Evolutionary conservation across 208 protist genomes (phyloP), one percentile per base, ranked within the genome.

Genomic region (Naegleria gruberi): DNA sequence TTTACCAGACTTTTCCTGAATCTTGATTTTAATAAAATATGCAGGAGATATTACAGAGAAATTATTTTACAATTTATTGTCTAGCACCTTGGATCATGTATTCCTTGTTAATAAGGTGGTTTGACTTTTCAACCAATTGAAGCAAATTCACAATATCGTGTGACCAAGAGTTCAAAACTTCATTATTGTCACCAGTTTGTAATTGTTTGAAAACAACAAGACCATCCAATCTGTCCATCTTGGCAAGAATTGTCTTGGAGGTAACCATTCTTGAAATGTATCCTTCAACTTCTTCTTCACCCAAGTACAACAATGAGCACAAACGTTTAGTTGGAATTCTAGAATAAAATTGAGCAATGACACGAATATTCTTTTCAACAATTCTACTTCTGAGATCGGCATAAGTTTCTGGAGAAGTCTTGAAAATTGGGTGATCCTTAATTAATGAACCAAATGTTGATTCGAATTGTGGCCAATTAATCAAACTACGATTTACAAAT

Each of bases 311-410:
- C 6, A 99, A 93, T 92, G 96, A 90, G 8, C 95, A 93, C 19
- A 99, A 94, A 87, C 97, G 96, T 44, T 90, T 89, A 0, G 97
- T 93, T n/a, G 93, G 93, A 83, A 99, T 97, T 41, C 97, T 96
- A 12, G 93, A 94, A 94, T 99, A 99, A 92, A 98, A 99, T 82
- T 95, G 94, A 34, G 97, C 92, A 81, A 98, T 95, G 4, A 98
- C 96, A 55, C 97, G 92, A 44, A 99, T 93, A 91, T 99, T 98
- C 91, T 98, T 97, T 92, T 98, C 98, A 74, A 97, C 97, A 91
- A 98, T 97, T 90, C 97, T 96, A 88, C 95, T 96, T 47, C 93
- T 92, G 1, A 99, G 92, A 89, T 98, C 92, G 89, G 92, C 91
- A 88, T 94, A 93, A 74, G 92, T 94, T 57, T 92, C 94, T 3